A percentile compares a stretch with the other conserved stretches of the same genome.
These are phyloP conservation scores for Phytophthora vignae DNA, from an alignment of 352 stramenopile genomes.

Conservation along the genomic window DNA sequence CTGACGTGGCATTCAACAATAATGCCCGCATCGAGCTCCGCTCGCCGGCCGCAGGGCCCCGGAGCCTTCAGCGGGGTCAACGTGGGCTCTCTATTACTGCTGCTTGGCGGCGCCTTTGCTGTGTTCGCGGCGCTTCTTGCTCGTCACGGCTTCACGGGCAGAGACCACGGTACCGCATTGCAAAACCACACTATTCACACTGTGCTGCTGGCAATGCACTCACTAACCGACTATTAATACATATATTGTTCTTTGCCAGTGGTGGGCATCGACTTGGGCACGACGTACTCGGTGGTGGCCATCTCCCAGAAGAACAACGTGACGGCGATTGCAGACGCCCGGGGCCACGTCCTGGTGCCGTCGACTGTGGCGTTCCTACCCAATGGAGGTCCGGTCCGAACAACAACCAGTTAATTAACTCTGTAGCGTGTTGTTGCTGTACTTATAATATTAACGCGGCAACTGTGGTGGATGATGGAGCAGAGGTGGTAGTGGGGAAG, in stretches of 20 bases:
- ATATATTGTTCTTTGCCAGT: slow-evolving; percentile 26
- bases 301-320: slow-evolving; percentile 73
- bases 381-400: slow-evolving; percentile 50
- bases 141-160: slow-evolving; percentile 61
- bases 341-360: slow-evolving; percentile 60
- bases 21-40: slow-evolving; percentile 3
- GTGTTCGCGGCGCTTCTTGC: slow-evolving; percentile 61
- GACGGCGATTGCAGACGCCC: slow-evolving; percentile 63
- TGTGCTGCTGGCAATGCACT: background rate
- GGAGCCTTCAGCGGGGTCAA: slow-evolving; percentile 11
- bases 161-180: slow-evolving; percentile 52
- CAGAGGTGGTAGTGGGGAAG: slow-evolving; percentile 60
- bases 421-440: background rate
- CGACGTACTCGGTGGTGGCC: slow-evolving; percentile 81
- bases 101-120: slow-evolving; percentile 46
- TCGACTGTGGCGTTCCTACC: slow-evolving; percentile 74
- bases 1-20: slow-evolving; percentile 22
- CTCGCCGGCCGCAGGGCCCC: background rate
- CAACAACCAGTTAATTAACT: background rate
- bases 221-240: slow-evolving; percentile 12
- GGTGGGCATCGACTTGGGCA: slow-evolving; percentile 78
- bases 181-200: no score
- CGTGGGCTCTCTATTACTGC: slow-evolving; percentile 54
- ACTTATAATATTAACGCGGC: slow-evolving; percentile 1
- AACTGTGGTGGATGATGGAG: background rate